A percentile compares a stretch with the other conserved stretches of the same genome.
Conservation (phyloP, 2,329 filamentous ascomycete genomes). For the Diaporthe nobilis region DNA sequence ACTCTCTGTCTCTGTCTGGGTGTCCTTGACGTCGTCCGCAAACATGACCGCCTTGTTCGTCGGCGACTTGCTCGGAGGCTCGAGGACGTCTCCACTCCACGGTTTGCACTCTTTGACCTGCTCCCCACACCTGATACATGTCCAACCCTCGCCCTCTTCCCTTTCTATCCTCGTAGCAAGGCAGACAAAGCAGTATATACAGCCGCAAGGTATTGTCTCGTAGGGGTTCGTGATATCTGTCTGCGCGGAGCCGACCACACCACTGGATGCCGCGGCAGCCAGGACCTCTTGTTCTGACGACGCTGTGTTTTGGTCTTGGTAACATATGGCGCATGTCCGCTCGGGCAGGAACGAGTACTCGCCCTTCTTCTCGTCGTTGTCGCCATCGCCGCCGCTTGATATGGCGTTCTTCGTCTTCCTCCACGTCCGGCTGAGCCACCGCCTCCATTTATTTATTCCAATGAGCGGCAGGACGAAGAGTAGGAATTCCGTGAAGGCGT, state of each 20-base stretch:
- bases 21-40: slow-evolving; percentile 65
- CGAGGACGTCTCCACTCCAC: slow-evolving; percentile 91
- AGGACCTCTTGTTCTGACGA: slow-evolving; percentile 83
- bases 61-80: slow-evolving; percentile 61
- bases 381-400: slow-evolving; percentile 54
- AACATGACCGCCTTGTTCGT: slow-evolving; percentile 73
- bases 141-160: slow-evolving; percentile 95
- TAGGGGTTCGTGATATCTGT: slow-evolving; percentile 98
- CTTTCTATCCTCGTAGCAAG: slow-evolving; percentile 90
- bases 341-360: slow-evolving; percentile 91
- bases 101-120: slow-evolving; percentile 87
- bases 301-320: slow-evolving; percentile 88
- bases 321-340: slow-evolving; percentile 96
- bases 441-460: slow-evolving; percentile 91
- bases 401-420: slow-evolving; percentile 80
- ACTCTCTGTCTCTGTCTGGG: slow-evolving; percentile 47
- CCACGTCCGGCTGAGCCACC: slow-evolving; percentile 91
- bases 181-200: slow-evolving; percentile 96
- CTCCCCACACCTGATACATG: slow-evolving; percentile 89
- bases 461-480: slow-evolving; percentile 97
- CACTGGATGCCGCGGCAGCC: slow-evolving; percentile 75
- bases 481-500: slow-evolving; percentile 99
- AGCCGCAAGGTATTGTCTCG: slow-evolving; percentile 88
- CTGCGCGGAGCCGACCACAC: slow-evolving; percentile 87
- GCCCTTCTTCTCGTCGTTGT: slow-evolving; percentile 69